Percentiles rank a stretch among this genome's conserved stretches.
Conservation (phyloP, 805 yeast species). For the Myxozyma sirexii region DNA sequence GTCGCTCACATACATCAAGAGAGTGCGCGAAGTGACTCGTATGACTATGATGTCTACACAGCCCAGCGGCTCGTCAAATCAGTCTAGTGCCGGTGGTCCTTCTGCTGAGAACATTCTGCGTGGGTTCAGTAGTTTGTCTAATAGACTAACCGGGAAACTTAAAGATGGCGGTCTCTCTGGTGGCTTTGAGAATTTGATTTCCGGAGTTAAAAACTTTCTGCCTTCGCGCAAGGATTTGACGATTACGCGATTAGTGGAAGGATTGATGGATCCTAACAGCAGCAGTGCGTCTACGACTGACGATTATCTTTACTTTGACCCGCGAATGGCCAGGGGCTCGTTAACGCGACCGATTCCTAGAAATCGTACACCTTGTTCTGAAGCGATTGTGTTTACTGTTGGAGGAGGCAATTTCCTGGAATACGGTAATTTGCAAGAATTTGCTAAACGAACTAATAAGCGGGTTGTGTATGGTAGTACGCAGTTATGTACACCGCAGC, state of each 20-base stretch:
- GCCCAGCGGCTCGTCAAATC: constrained; percentile 41
- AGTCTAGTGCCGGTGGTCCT: constrained; percentile 32
- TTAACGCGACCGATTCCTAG: constrained; percentile 83
- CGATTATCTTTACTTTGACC: constrained; percentile 88
- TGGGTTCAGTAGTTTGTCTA: constrained; percentile 70
- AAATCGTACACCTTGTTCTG: constrained; percentile 47
- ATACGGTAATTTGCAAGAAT: constrained; percentile 78
- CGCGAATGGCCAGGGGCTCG: constrained; percentile 81
- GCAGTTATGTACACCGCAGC: constrained; percentile 67
- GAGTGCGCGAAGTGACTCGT: constrained; percentile 76
- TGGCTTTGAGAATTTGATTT: constrained; percentile 85
- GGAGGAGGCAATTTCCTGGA: constrained; percentile 97
- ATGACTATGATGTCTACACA: constrained; percentile 44
- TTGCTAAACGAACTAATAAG: constrained; percentile 45
- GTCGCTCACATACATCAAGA: constrained; percentile 72
- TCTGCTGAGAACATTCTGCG: constrained; percentile 45
- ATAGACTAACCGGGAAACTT: constrained; percentile 71
- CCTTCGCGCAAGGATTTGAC: constrained; percentile 90
- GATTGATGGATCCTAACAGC: constrained; percentile 76
- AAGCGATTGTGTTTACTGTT: constrained; percentile 85
- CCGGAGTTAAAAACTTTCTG: constrained; percentile 81
- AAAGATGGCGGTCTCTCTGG: constrained; percentile 83
- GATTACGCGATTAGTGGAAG: constrained; percentile 85
- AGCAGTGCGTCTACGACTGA: constrained; percentile 62
- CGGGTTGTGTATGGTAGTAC: constrained; percentile 86